Evolutionary conservation across 1,284 basidiomycete genomes (phyloP).

Genomic region (Retiboletus flavoniger): DNA sequence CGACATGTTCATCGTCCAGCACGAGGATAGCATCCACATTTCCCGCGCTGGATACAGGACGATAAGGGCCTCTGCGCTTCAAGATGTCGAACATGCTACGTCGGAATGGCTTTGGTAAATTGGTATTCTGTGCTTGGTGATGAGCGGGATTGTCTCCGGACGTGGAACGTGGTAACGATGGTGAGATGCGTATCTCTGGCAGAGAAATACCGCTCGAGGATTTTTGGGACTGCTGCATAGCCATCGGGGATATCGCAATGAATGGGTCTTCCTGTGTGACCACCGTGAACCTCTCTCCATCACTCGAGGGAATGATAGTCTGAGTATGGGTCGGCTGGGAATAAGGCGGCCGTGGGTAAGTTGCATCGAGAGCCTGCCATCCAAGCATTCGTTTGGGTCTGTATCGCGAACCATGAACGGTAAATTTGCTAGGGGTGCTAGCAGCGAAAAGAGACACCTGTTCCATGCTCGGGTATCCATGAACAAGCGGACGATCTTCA

Average conservation of each 20-base stretch:
- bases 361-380: slow-evolving; percentile 12
- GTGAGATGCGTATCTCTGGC: slow-evolving; percentile 6
- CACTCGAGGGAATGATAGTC: slow-evolving; percentile 24
- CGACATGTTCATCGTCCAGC: not conserved
- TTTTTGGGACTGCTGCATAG: not conserved
- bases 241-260: not conserved
- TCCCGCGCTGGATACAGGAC: not conserved
- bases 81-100: slow-evolving; percentile 33
- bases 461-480: slow-evolving; percentile 25
- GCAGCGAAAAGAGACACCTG: slow-evolving; percentile 21
- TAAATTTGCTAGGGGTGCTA: slow-evolving; percentile 38
- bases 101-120: slow-evolving; percentile 20
- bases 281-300: slow-evolving; percentile 31
- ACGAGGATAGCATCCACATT: not conserved
- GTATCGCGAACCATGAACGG: slow-evolving; percentile 33
- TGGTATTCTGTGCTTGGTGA: not conserved
- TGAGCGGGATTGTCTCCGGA: not conserved
- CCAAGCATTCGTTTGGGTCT: slow-evolving; percentile 8
- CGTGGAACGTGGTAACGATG: not conserved
- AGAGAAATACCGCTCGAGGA: not conserved
- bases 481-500: slow-evolving; percentile 16
- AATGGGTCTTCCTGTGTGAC: slow-evolving; percentile 29
- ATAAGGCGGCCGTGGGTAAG: not conserved
- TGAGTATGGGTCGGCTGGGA: slow-evolving; percentile 2
- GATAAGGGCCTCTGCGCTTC: slow-evolving; percentile 16